Conservation (phyloP, 306 rosid species). For the Crataegus laevigata region DNA sequence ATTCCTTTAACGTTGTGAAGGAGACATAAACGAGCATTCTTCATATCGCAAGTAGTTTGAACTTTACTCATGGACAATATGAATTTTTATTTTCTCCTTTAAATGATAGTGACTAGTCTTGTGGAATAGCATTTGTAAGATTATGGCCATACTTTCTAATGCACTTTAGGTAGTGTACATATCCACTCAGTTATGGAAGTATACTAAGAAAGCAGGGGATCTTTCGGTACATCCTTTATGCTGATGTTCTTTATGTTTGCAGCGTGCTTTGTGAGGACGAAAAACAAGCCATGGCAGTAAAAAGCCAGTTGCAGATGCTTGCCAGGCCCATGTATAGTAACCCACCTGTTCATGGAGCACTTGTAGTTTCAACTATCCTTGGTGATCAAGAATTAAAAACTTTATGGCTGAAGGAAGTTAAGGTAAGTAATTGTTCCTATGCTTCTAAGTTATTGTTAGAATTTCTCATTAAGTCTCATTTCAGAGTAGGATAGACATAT, state of each 20-base stretch:
- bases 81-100: not conserved
- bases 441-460: not conserved
- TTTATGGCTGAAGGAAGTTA: conserved; percentile 88
- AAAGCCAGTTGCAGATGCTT: conserved; percentile 86
- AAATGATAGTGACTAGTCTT: not conserved
- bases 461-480: not conserved
- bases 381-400: conserved; percentile 69
- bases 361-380: conserved; percentile 71
- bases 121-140: not conserved
- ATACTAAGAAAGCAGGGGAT: not conserved
- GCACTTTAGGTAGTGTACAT: not conserved
- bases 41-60: not conserved
- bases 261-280: conserved; percentile 88
- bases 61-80: not conserved
- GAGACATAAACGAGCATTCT: not conserved
- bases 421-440: conserved; percentile 37
- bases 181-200: not conserved
- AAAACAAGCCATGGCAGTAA: conserved; percentile 87
- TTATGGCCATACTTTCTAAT: not conserved
- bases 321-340: conserved; percentile 97
- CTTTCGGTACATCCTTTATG: not conserved
- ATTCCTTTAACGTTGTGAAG: too few relatives aligned
- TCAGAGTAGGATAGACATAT: not conserved
- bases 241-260: conserved; percentile 13
- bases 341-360: conserved; percentile 92